Percentiles rank a stretch among this genome's conserved stretches.
phyloP scores from a whole-genome alignment of 805 yeast species.

The Saccharomycopsis sp. region DNA sequence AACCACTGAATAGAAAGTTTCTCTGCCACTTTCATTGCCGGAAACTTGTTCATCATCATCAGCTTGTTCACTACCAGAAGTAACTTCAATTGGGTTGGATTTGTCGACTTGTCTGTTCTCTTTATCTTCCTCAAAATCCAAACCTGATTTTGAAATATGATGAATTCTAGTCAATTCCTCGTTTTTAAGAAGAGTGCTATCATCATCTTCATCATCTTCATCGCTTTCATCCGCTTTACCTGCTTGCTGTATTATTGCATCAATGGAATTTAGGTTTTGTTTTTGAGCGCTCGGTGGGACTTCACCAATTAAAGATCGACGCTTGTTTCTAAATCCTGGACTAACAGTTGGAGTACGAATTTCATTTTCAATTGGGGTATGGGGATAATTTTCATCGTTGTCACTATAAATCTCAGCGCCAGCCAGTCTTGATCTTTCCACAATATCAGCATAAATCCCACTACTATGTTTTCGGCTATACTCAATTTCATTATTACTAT shows the following conservation, averaged over 20 bases:
- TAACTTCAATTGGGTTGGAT: neutral
- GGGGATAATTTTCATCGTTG: slow-evolving; percentile 17
- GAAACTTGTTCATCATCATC: no score
- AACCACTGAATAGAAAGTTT: neutral
- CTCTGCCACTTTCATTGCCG: neutral
- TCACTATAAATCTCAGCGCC: neutral
- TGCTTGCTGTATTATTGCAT: slow-evolving; percentile 4
- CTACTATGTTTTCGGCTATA: neutral
- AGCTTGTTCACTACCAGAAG: neutral
- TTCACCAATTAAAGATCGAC: slow-evolving; percentile 20
- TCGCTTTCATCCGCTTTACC: neutral
- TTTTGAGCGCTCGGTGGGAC: slow-evolving; percentile 11
- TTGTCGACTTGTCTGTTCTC: neutral
- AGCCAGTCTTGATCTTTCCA: neutral
- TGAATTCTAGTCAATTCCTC: slow-evolving; percentile 12
- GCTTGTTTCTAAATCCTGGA: slow-evolving; percentile 16
- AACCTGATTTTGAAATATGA: neutral
- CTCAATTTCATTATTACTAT: neutral
- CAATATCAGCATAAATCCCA: neutral
- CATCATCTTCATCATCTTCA: slow-evolving; percentile 8
- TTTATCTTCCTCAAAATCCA: neutral
- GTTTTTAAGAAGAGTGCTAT: slow-evolving; percentile 10
- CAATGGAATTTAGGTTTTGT: slow-evolving; percentile 1
- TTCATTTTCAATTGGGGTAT: slow-evolving; percentile 19
- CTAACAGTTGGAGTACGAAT: slow-evolving; percentile 17